Base-by-base conservation (phyloP, 2,329 filamentous ascomycete genomes). In the Cyanodermella asteris region DNA sequence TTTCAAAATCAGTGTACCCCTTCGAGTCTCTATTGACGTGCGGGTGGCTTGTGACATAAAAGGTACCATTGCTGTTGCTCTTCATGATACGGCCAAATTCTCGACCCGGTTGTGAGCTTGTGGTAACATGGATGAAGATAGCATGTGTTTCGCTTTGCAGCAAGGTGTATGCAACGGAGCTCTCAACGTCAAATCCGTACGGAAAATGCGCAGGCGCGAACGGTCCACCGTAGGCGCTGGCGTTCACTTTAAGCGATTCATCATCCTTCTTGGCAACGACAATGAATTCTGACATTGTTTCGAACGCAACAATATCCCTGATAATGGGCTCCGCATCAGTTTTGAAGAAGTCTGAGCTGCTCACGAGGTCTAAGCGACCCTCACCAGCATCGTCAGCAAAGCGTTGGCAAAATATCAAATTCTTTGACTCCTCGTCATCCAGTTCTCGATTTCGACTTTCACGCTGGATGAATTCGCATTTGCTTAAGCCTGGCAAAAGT, bases 21-120 rank as follows among this genome's bases (percentile, higher is more conserved):
- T 45, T 38, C 8, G 61, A 53, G 42, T 93, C 70, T 37, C 78
- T 66, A 47, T 94, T 93, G 42, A 94, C 80, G 12, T 66, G 67
- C 24, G 65, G 56, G 13, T 87, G 59, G 46, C 77, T 90, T 34
- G 91, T 55, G 8, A 91, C 77, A 41, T 93, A 97, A 2, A 76
- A 87, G 1, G 87, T 97, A 27, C 87, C 87, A 43, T 97, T 94
- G 39, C 81, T 93, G 54, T 97, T 97, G 43, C 81, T 93, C 64
- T 94, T 97, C 49, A 97, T 68, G 37, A 97, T 78, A 13, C 74
- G 73, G 18, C 87, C 87, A 38, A 76, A 81, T 31, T 74, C 65
- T 25, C 63, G 65, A 11, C 67, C 72, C 25, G 56, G 44, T 4
- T 55, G 54, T 20, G 61, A 62, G 38, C 75, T 72, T 20, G 78